These are phyloP conservation scores for Wallacemonas rigidus DNA, from an alignment of 208 protist species.

Conservation along the genomic window DNA sequence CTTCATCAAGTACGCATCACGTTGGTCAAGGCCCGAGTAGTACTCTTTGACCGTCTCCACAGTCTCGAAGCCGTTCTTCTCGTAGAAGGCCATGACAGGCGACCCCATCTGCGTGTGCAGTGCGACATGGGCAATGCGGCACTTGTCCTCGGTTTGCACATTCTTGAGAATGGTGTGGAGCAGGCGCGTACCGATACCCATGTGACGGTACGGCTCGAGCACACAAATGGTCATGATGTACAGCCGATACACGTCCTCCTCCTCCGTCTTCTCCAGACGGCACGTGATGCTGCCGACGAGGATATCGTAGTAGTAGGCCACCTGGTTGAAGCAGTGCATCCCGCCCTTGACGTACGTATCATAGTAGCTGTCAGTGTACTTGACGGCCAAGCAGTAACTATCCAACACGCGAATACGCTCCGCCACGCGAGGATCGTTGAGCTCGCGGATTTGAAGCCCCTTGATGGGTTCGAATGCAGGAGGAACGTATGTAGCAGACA, in stretches of 20 bases:
- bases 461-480: slow-evolving; percentile 36
- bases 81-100: slow-evolving; percentile 85
- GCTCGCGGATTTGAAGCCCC: slow-evolving; percentile 65
- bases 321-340: slow-evolving; percentile 69
- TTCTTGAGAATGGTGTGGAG: slow-evolving; percentile 58
- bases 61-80: slow-evolving; percentile 71
- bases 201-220: slow-evolving; percentile 88
- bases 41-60: slow-evolving; percentile 70
- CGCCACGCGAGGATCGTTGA: slow-evolving; percentile 66
- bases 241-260: slow-evolving; percentile 50
- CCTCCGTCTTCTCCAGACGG: slow-evolving; percentile 70
- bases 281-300: slow-evolving; percentile 92
- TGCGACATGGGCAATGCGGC: slow-evolving; percentile 52
- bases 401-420: slow-evolving; percentile 86
- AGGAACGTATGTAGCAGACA: slow-evolving; percentile 27
- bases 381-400: slow-evolving; percentile 72
- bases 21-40: slow-evolving; percentile 72
- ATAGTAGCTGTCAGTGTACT: slow-evolving; percentile 88
- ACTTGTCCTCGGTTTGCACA: slow-evolving; percentile 55
- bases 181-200: slow-evolving; percentile 82
- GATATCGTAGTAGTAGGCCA: slow-evolving; percentile 90
- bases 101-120: slow-evolving; percentile 90
- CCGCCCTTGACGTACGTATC: slow-evolving; percentile 60
- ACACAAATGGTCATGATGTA: slow-evolving; percentile 96
- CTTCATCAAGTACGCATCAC: slow-evolving; percentile 69